phyloP scores from a whole-genome alignment of 139 green algal genomes.

The Chlamydomonas sphaeroides region DNA sequence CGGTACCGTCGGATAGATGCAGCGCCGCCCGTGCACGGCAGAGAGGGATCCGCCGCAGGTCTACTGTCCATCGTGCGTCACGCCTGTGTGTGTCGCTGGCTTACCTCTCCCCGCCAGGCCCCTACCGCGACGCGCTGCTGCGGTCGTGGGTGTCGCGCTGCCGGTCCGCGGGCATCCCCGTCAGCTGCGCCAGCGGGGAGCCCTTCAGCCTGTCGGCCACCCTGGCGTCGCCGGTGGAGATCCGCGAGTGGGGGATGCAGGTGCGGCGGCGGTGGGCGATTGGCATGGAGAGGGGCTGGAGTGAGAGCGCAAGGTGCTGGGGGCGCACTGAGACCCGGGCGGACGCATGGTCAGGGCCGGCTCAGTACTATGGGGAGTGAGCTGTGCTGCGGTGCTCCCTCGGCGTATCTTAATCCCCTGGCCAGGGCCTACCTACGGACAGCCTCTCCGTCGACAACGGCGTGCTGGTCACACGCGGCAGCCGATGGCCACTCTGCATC shows the following conservation, averaged over 20 bases:
- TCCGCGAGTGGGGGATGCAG: conserved; percentile 67
- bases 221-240: conserved; percentile 69
- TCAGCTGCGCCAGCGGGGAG: background rate
- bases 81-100: too few species aligned
- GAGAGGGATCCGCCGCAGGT: too few species aligned
- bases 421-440: conserved; percentile 78
- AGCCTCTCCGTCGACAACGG: conserved; percentile 78
- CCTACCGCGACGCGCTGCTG: conserved; percentile 59
- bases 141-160: conserved; percentile 57
- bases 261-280: background rate
- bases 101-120: conserved; percentile 39
- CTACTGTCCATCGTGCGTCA: too few species aligned
- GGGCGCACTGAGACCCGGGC: too few species aligned
- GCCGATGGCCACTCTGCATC: conserved; percentile 83
- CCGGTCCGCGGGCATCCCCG: conserved; percentile 60
- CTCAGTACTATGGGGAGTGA: too few species aligned
- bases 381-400: too few species aligned
- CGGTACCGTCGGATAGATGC: too few species aligned
- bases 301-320: too few species aligned
- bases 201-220: conserved; percentile 52
- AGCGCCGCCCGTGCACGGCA: too few species aligned
- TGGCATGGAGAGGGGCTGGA: too few species aligned
- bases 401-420: too few species aligned
- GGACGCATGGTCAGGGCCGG: too few species aligned
- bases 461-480: conserved; percentile 72